Evolutionary conservation across 2,329 filamentous ascomycete species (phyloP), one percentile per base, ranked within the genome.

Genomic region (Magnaporthiopsis incrustans): DNA sequence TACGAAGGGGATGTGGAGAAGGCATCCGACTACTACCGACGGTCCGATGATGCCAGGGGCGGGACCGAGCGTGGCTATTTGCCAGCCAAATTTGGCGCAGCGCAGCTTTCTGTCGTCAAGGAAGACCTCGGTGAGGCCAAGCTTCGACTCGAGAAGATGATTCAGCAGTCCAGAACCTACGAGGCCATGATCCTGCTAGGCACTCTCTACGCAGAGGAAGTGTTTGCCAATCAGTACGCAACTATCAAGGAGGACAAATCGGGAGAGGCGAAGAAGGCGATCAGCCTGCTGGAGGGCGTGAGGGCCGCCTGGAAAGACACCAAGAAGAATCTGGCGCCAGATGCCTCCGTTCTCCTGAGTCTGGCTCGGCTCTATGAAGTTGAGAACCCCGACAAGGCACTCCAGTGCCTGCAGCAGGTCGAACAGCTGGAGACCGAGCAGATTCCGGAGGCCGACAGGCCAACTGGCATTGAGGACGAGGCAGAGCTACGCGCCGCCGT

Each of bases 121-220:
- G 88, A 89, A 67, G 93, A 98, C 72, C 84, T 92, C 38, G 92
- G 93, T 65, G 93, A 95, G 66, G 95, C 95, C 32, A 98, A 98
- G 74, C 89, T 97, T 71, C 87, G 91, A 30, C 81, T 99, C 30
- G 95, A 99, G 75, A 97, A 97, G 79, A 94, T 98, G 72, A 87
- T 96, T 38, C 91, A 96, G 72, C 88, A 92, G 68, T 88, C 89
- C 4, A 92, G 91, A 67, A 88, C 82, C 68, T 82, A 94, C 26
- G 96, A 99, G 72, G 92, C 92, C 2, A 96, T 97, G 89, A 92
- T 91, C 57, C 80, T 99, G 22, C 83, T 99, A 0, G 95, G 94
- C 10, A 95, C 93, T 4, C 78, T 99, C 12, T 95, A 96, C 71
- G 95, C 95, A 0, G 94, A 99, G 73, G 95, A 99, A 70, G 90